Evolutionary conservation across 768 basidiomycete genomes (phyloP), one percentile per base, ranked within the genome.

Genomic region (Leucocoprinus birnbaumii): DNA sequence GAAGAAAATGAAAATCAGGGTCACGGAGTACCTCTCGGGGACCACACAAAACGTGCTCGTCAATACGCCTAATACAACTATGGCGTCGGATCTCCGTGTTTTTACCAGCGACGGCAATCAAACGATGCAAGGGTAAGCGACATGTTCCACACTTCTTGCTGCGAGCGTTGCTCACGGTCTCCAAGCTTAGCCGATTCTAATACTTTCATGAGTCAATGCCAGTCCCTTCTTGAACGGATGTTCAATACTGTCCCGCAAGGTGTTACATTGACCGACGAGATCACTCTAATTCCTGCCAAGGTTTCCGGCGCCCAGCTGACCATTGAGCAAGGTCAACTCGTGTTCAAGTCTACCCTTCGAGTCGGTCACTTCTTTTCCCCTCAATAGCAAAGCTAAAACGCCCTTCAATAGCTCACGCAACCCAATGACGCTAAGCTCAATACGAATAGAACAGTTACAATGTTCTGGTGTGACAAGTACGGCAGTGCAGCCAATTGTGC

Each of bases 171-270:
- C 40, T 55, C 44, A 35, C 49, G n/a, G n/a, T 51, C 25, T 40
- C 55, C 21, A 54, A 71, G 71, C 19, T 48, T 75, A 24, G 63
- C 73, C 6, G 63, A 71, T 38, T 51, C 69, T 1, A 63, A 66
- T 18, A 59, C 66, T 14, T 80, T 76, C 60, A 58, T 65, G 43
- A 66, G 64, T 19, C 66, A 72, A 34, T 82, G 80, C 62, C 63
- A 68, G 43, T 62, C 55, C 37, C 62, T 80, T 1, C 59, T 82
- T 41, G 65, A 65, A 47, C 71, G 74, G 40, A 80, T 82, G 80
- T 56, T 82, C 34, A 70, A 82, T 59, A 72, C 71, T 18, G 78
- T 82, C n/a, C 75, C 79, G 1, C 66, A 62, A 16, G 68, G 64
- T 45, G 77, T 82, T 16, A 68, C 65, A 1, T 62, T 82, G n/a